Evolutionary conservation across 768 basidiomycete genomes (phyloP).

Genomic region (Trametes maxima): DNA sequence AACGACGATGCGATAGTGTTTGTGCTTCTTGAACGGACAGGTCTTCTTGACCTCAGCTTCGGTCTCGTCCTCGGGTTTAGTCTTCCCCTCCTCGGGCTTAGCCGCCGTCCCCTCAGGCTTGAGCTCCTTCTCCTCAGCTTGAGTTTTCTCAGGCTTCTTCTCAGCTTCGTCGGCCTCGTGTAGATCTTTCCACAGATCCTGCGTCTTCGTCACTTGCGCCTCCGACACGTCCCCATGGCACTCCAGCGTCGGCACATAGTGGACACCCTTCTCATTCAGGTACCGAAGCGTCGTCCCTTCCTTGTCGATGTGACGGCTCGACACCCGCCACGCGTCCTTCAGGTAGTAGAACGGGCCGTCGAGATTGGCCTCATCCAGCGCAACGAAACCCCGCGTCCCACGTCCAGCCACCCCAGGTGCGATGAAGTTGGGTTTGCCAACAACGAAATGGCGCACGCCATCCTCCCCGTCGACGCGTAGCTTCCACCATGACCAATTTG

Average conservation of each 20-base stretch:
- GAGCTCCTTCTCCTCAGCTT: too few relatives aligned
- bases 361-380: conserved; percentile 2
- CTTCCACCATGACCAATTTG: not conserved
- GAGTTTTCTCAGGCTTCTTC: too few relatives aligned
- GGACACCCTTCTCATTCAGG: not conserved
- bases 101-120: too few relatives aligned
- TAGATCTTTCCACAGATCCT: not conserved
- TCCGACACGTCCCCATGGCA: not conserved
- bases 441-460: not conserved
- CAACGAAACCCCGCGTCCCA: conserved; percentile 15
- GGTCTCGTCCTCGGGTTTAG: too few relatives aligned
- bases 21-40: not conserved
- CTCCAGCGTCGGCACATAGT: not conserved
- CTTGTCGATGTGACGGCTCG: not conserved
- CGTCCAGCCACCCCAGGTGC: conserved; percentile 6
- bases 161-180: not conserved
- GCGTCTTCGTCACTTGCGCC: not conserved
- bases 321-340: conserved; percentile 20
- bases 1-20: conserved; percentile 7
- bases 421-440: conserved; percentile 4
- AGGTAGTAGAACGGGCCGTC: conserved; percentile 9
- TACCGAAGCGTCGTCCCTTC: conserved; percentile 1
- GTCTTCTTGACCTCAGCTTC: too few relatives aligned
- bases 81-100: too few relatives aligned
- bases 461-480: not conserved